Base-by-base conservation (phyloP, 371 early-diverging fungal genomes). In the Lichtheimia corymbifera region DNA sequence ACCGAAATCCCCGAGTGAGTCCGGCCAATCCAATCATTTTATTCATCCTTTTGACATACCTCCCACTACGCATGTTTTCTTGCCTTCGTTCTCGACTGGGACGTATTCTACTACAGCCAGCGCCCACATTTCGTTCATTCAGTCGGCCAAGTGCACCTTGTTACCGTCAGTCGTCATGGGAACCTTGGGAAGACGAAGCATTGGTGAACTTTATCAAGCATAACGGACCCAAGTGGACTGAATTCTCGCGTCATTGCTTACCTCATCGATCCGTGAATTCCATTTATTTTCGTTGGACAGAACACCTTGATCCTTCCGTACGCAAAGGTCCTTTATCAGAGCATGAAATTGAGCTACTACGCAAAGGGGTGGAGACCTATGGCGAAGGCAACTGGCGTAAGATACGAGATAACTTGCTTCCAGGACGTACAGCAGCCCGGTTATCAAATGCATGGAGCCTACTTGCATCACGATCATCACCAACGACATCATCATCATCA, bases 111-210 rank as follows among this genome's bases (percentile, higher is more conserved):
- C 11, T 35, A 35, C 35, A 35, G 9, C 35, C 35, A 9, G 0
- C 11, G 9, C 11, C 35, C 11, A 0, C 35, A 9, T 11, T 9
- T 35, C 35, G 35, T 11, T 35, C 35, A 9, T 35, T 35, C 35
- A 35, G 35, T 11, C 2, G 5, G 9, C 9, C 35, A 6, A 35
- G 9, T 11, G 9, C 35, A 35, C 35, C 35, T 9, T 35, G 35
- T 6, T 47, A 47, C 17, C 47, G 47, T 2, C 28, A 20, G 1
- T 20, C 43, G 3, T 20, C 56, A n/a, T 80, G 80, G 80, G 20
- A 63, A 45, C 69, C 71, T 4, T 74, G 72, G 70, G 80, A 80
- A 64, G 80, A 80, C 54, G 35, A 62, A 4, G 9, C 73, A 1
- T 17, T 80, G 18, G n/a, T 28, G 22, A 59, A 73, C 14, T 77